Conservation (phyloP, 495 filamentous ascomycete species). For the Aspergillus hancockii region DNA sequence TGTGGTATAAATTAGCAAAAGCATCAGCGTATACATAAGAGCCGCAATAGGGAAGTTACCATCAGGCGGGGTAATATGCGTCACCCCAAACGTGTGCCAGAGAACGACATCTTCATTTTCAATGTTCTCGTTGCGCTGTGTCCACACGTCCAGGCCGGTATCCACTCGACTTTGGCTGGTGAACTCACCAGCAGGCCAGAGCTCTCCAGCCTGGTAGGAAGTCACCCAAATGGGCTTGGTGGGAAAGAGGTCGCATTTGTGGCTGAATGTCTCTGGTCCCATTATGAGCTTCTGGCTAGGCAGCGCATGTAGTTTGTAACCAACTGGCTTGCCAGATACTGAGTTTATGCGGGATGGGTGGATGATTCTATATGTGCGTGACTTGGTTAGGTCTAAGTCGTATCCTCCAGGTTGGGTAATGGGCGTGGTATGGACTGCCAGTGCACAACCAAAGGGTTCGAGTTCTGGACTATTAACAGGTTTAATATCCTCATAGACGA, state of each 20-base stretch:
- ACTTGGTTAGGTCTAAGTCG: constrained; percentile 56
- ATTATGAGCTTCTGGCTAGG: constrained; percentile 76
- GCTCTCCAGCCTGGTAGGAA: constrained; percentile 66
- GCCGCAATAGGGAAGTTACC: too few species aligned
- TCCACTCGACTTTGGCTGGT: constrained; percentile 55
- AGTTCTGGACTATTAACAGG: constrained; percentile 56
- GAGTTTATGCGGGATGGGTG: constrained; percentile 59
- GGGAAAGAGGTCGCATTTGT: constrained; percentile 72
- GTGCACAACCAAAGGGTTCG: constrained; percentile 74
- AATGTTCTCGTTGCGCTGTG: too few species aligned
- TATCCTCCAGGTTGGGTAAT: constrained; percentile 56
- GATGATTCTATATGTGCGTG: constrained; percentile 71
- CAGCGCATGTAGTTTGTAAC: constrained; percentile 67
- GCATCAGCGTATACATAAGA: too few species aligned
- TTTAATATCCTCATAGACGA: too few species aligned
- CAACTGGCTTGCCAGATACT: constrained; percentile 67
- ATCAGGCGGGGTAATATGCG: too few species aligned
- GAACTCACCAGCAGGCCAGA: constrained; percentile 73
- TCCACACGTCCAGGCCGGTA: too few species aligned
- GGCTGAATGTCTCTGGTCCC: constrained; percentile 63
- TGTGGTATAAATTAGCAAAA: too few species aligned
- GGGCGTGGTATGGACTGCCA: constrained; percentile 55
- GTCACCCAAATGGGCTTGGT: constrained; percentile 75
- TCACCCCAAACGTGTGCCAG: too few species aligned
- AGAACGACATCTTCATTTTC: too few species aligned